phyloP scores from a whole-genome alignment of 2,329 filamentous ascomycete genomes.

The Sporothrix brasiliensis region DNA sequence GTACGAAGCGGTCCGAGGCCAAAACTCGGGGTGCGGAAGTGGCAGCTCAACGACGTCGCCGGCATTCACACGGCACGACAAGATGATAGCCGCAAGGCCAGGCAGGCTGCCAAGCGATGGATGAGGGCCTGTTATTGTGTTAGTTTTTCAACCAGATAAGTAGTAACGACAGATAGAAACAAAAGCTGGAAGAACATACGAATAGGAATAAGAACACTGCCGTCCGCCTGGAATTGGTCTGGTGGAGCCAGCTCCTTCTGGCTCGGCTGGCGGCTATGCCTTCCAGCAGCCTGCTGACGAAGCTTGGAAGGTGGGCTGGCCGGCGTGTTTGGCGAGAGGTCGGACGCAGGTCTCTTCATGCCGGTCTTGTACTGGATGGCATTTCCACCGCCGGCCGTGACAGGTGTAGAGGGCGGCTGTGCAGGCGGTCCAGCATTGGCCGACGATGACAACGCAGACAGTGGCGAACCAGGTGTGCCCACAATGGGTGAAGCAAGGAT shows the following conservation, averaged over 20 bases:
- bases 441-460: conserved; percentile 24
- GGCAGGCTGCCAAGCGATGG: conserved; percentile 56
- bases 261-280: conserved; percentile 25
- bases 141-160: background rate
- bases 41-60: conserved; percentile 62
- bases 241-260: conserved; percentile 24
- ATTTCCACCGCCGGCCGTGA: conserved; percentile 10
- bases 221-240: conserved; percentile 23
- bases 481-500: conserved; percentile 31
- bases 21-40: conserved; percentile 59
- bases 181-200: conserved; percentile 45
- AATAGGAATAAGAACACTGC: conserved; percentile 48
- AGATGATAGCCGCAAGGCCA: conserved; percentile 57
- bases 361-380: background rate
- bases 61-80: conserved; percentile 55
- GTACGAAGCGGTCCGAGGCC: conserved; percentile 58
- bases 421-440: conserved; percentile 2
- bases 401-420: background rate
- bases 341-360: conserved; percentile 30
- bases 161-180: background rate
- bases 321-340: conserved; percentile 19
- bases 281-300: conserved; percentile 15
- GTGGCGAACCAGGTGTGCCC: conserved; percentile 28
- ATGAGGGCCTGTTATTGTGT: conserved; percentile 45
- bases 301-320: conserved; percentile 28